Evolutionary conservation across 306 rosid genomes (phyloP).

Genomic region (Trifolium subterraneum): DNA sequence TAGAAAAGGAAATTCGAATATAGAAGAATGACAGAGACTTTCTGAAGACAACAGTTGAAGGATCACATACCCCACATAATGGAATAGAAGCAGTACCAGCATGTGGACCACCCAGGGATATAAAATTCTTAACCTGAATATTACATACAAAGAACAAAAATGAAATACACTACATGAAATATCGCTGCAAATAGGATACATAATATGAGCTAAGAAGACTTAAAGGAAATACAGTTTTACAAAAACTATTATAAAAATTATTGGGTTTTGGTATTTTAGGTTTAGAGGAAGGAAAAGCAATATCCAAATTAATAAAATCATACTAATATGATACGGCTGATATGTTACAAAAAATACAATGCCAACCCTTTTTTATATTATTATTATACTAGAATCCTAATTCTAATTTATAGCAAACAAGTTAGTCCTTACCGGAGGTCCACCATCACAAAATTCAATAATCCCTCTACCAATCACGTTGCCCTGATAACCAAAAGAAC

Average conservation of each 20-base stretch:
- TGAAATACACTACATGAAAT: conserved; percentile 11
- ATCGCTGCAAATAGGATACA: conserved; percentile 11
- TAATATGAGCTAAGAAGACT: neutral
- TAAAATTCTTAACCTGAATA: conserved; percentile 72
- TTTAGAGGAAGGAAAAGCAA: neutral
- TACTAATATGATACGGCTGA: neutral
- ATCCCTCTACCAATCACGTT: conserved; percentile 78
- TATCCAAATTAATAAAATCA: neutral
- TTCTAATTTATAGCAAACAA: neutral
- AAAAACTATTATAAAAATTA: neutral
- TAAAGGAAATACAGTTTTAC: conserved; percentile 2
- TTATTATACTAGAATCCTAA: neutral
- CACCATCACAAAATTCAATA: conserved; percentile 80
- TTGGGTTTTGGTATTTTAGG: neutral
- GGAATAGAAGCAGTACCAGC: conserved; percentile 86
- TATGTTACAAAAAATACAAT: conserved; percentile 3
- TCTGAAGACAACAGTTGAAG: conserved; percentile 26
- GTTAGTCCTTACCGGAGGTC: conserved; percentile 75
- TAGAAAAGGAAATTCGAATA: conserved; percentile 20
- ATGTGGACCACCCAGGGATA: conserved; percentile 78
- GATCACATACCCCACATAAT: conserved; percentile 63
- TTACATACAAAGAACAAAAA: conserved; percentile 27
- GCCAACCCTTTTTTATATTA: neutral
- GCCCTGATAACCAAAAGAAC: conserved; percentile 60
- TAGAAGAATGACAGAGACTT: conserved; percentile 29